A percentile compares a stretch with the other conserved stretches of the same genome.
These are phyloP conservation scores for Mycena pura DNA, from an alignment of 768 basidiomycete genomes.

Conservation along the genomic window DNA sequence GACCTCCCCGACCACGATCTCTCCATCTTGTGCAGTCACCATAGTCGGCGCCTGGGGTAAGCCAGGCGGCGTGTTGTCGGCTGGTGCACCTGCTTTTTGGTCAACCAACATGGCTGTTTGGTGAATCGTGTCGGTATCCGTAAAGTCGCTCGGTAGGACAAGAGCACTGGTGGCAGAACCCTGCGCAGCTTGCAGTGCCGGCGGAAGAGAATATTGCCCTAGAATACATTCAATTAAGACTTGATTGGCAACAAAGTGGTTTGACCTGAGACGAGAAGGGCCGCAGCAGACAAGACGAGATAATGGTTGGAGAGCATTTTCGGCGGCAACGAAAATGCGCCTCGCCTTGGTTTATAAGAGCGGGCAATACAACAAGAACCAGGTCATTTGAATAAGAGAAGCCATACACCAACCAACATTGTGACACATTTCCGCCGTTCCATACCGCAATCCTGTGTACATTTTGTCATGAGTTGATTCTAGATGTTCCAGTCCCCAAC, in stretches of 20 bases:
- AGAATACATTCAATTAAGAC: neutral
- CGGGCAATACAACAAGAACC: neutral
- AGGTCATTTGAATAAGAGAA: slow-evolving; percentile 7
- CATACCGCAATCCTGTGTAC: neutral
- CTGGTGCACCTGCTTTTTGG: slow-evolving; percentile 22
- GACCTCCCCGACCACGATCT: slow-evolving; percentile 9
- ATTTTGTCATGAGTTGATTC: neutral
- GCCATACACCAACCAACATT: neutral
- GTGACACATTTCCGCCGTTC: slow-evolving; percentile 10
- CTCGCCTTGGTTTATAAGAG: slow-evolving; percentile 1
- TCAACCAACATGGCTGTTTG: slow-evolving; percentile 23
- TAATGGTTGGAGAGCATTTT: slow-evolving; percentile 12
- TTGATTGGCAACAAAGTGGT: neutral
- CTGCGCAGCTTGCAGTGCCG: slow-evolving; percentile 10
- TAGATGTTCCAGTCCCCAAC: no score
- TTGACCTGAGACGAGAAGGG: slow-evolving; percentile 13
- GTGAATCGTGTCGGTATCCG: slow-evolving; percentile 23
- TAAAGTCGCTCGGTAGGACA: slow-evolving; percentile 6
- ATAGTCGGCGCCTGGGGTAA: slow-evolving; percentile 17
- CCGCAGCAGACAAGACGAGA: slow-evolving; percentile 7
- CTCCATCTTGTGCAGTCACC: slow-evolving; percentile 30
- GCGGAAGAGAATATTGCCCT: slow-evolving; percentile 14
- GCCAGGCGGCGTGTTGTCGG: slow-evolving; percentile 23
- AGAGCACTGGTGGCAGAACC: slow-evolving; percentile 6
- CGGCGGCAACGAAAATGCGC: neutral